Evolutionary conservation across 495 filamentous ascomycete species (phyloP).

Genomic region (Bacidia gigantensis): DNA sequence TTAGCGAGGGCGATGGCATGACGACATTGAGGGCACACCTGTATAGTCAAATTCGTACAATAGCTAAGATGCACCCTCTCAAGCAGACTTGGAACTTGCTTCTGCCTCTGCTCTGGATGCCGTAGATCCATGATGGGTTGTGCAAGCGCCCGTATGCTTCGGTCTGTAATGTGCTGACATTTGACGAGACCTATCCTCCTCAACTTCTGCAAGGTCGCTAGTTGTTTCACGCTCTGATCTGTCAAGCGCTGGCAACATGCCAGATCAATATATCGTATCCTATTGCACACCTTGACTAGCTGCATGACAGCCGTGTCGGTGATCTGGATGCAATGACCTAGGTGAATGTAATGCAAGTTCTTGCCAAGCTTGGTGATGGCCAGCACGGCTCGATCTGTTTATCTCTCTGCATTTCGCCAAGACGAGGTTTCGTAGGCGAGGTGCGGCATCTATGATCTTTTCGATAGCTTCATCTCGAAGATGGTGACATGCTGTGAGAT

Average conservation of each 20-base stretch:
- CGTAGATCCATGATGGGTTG: conserved; percentile 32
- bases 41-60: conserved; percentile 66
- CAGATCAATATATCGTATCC: conserved; percentile 93
- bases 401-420: conserved; percentile 87
- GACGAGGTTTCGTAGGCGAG: conserved; percentile 80
- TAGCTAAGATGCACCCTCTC: conserved; percentile 97
- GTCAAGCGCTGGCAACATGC: conserved; percentile 89
- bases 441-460: conserved; percentile 72
- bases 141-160: conserved; percentile 72
- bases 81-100: conserved; percentile 45
- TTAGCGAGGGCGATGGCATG: conserved; percentile 18
- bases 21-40: conserved; percentile 38
- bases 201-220: conserved; percentile 81
- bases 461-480: conserved; percentile 77
- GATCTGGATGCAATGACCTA: conserved; percentile 85
- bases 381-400: conserved; percentile 74
- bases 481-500: conserved; percentile 74
- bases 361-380: conserved; percentile 83
- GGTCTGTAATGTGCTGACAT: conserved; percentile 76
- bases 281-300: conserved; percentile 73
- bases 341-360: conserved; percentile 89
- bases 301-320: conserved; percentile 75
- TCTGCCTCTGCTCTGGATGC: conserved; percentile 17
- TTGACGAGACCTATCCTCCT: conserved; percentile 92
- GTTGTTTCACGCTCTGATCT: conserved; percentile 67